These are phyloP conservation scores for Rhodotorula sp. DNA, from an alignment of 1,284 basidiomycete genomes.

Conservation along the genomic window DNA sequence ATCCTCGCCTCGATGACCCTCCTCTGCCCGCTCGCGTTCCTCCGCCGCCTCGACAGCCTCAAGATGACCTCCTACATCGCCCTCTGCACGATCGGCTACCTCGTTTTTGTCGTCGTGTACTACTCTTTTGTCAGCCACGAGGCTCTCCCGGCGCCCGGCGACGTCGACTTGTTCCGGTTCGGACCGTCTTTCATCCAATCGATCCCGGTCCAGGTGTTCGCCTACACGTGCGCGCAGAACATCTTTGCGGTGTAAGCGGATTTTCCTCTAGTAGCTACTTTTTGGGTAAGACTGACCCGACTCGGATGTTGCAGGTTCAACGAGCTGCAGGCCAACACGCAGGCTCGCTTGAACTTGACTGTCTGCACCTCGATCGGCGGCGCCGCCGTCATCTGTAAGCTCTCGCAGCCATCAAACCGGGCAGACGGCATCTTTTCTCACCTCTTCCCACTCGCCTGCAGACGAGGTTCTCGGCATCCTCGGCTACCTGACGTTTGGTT, in stretches of 20 bases:
- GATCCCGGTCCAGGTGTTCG: conserved; percentile 82
- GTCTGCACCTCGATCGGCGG: conserved; percentile 79
- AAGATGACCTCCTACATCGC: conserved; percentile 71
- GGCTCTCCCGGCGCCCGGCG: conserved; percentile 32
- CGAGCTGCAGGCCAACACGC: conserved; percentile 75
- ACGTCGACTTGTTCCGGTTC: conserved; percentile 55
- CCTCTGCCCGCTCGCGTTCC: conserved; percentile 82
- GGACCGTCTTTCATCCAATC: conserved; percentile 76
- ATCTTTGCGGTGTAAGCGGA: conserved; percentile 41
- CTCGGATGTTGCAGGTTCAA: conserved; percentile 71
- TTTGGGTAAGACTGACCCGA: too few species aligned
- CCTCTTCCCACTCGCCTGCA: conserved; percentile 58
- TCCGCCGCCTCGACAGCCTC: conserved; percentile 66
- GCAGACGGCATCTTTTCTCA: conserved; percentile 32
- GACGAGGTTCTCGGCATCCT: conserved; percentile 81
- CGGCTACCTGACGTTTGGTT: conserved; percentile 94
- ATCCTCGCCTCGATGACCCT: conserved; percentile 76
- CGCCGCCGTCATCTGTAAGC: conserved; percentile 45
- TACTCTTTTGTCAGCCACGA: conserved; percentile 41
- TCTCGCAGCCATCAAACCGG: too few species aligned
- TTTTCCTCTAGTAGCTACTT: too few species aligned
- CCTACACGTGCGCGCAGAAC: conserved; percentile 51
- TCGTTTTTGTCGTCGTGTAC: conserved; percentile 51
- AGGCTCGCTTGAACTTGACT: conserved; percentile 80
- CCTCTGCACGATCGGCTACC: conserved; percentile 66